A percentile compares a stretch with the other conserved stretches of the same genome.
These are phyloP conservation scores for Chalciporus chontae DNA, from an alignment of 768 basidiomycete genomes.

Conservation along the genomic window DNA sequence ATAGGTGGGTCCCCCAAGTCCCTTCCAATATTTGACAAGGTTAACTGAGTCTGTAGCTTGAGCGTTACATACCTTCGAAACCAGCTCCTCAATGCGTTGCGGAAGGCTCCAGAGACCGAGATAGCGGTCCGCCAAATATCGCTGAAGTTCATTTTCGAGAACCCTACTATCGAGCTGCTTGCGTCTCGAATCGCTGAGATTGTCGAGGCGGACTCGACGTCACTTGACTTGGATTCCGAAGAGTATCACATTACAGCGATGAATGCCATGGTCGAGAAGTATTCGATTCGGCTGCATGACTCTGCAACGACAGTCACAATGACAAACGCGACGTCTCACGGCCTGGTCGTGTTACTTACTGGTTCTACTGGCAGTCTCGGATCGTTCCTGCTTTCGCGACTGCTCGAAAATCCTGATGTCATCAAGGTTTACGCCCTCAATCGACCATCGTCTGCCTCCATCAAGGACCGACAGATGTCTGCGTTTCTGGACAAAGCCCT, in stretches of 20 bases:
- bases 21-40: too few species aligned
- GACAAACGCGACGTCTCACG: too few species aligned
- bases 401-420: constrained; percentile 23
- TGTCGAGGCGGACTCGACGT: not conserved
- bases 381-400: constrained; percentile 31
- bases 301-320: not conserved
- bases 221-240: not conserved
- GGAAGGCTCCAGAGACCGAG: constrained; percentile 23
- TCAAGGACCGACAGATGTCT: constrained; percentile 26
- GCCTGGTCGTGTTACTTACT: constrained; percentile 24
- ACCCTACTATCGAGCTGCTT: constrained; percentile 34
- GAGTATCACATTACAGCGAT: constrained; percentile 18
- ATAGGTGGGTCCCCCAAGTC: constrained; percentile 21
- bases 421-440: constrained; percentile 34
- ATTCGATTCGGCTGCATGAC: not conserved
- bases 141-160: constrained; percentile 31
- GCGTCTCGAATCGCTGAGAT: constrained; percentile 6
- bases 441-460: constrained; percentile 14
- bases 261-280: constrained; percentile 27
- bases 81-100: constrained; percentile 15
- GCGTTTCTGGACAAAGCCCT: constrained; percentile 35
- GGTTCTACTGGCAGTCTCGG: constrained; percentile 44
- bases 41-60: constrained; percentile 10
- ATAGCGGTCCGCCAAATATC: constrained; percentile 22
- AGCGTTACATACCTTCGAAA: constrained; percentile 25